Evolutionary conservation across 345 rosid genomes (phyloP).

Genomic region (Turritis glabra): DNA sequence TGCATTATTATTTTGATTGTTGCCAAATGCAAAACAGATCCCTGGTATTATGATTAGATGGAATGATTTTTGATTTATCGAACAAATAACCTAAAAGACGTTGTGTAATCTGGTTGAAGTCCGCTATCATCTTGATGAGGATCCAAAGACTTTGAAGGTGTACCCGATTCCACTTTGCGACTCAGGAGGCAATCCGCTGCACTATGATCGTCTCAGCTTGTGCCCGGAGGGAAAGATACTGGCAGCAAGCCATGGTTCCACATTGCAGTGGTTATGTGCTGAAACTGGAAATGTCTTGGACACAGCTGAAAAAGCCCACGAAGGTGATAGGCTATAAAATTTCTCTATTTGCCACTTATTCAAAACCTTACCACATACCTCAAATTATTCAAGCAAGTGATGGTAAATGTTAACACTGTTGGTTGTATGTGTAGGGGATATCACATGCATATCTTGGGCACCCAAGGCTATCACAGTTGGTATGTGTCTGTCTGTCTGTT

Average conservation of each 20-base stretch:
- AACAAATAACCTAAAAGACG: slow-evolving; percentile 6
- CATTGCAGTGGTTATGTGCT: slow-evolving; percentile 80
- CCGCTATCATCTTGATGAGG: slow-evolving; percentile 95
- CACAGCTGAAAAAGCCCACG: slow-evolving; percentile 87
- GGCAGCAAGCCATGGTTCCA: slow-evolving; percentile 75
- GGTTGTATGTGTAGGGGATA: slow-evolving; percentile 58
- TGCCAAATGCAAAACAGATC: background rate
- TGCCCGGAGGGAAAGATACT: slow-evolving; percentile 92
- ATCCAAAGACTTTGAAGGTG: slow-evolving; percentile 89
- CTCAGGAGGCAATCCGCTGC: slow-evolving; percentile 63
- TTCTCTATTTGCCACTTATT: background rate
- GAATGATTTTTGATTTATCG: slow-evolving; percentile 6
- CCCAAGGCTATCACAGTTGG: slow-evolving; percentile 67
- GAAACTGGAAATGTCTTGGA: slow-evolving; percentile 88
- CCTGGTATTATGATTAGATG: slow-evolving; percentile 2
- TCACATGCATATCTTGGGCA: slow-evolving; percentile 80
- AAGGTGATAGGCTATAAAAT: slow-evolving; percentile 46
- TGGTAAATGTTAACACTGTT: background rate
- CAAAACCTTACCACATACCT: background rate
- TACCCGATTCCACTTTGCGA: slow-evolving; percentile 79
- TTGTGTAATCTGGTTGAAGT: slow-evolving; percentile 49
- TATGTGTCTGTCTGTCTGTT: slow-evolving; percentile 36
- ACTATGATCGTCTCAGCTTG: slow-evolving; percentile 75
- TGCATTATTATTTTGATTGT: background rate
- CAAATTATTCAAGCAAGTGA: background rate